Evolutionary conservation across 257 asterid genomes (phyloP).

Genomic region (Jacaranda copaia): DNA sequence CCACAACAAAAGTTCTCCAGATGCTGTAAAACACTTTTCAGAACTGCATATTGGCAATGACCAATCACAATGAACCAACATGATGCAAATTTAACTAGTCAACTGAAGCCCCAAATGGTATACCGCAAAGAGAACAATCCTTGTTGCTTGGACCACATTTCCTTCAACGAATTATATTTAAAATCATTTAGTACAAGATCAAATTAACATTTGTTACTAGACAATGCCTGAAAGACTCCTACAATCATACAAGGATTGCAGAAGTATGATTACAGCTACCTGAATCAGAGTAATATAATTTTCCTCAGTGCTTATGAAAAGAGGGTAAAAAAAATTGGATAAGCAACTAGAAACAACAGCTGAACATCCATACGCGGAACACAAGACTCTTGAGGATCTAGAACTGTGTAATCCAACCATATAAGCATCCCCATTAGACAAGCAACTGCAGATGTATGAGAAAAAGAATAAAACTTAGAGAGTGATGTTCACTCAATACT

Average conservation of each 20-base stretch:
- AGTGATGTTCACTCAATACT: constrained; percentile 15
- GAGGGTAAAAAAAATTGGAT: neutral
- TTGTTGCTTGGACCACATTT: neutral
- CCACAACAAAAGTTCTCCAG: constrained; percentile 15
- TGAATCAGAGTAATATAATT: constrained; percentile 1
- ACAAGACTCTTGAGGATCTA: constrained; percentile 15
- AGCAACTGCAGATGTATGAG: constrained; percentile 3
- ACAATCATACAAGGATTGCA: constrained; percentile 5
- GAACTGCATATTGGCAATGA: constrained; percentile 12
- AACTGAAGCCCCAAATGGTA: constrained; percentile 18
- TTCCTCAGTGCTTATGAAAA: constrained; percentile 17
- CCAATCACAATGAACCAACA: neutral
- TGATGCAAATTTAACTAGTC: constrained; percentile 16
- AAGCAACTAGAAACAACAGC: constrained; percentile 15
- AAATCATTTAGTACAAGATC: constrained; percentile 15
- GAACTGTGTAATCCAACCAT: constrained; percentile 23
- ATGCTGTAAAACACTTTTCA: constrained; percentile 3
- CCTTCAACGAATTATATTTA: neutral
- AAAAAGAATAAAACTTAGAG: neutral
- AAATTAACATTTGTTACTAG: constrained; percentile 4
- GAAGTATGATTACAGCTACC: constrained; percentile 23
- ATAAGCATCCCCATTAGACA: constrained; percentile 15
- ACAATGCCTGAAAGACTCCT: constrained; percentile 23
- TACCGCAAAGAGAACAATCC: constrained; percentile 3
- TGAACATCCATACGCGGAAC: constrained; percentile 16